Evolutionary conservation across 306 rosid genomes (phyloP).

Genomic region (Malus orientalis): DNA sequence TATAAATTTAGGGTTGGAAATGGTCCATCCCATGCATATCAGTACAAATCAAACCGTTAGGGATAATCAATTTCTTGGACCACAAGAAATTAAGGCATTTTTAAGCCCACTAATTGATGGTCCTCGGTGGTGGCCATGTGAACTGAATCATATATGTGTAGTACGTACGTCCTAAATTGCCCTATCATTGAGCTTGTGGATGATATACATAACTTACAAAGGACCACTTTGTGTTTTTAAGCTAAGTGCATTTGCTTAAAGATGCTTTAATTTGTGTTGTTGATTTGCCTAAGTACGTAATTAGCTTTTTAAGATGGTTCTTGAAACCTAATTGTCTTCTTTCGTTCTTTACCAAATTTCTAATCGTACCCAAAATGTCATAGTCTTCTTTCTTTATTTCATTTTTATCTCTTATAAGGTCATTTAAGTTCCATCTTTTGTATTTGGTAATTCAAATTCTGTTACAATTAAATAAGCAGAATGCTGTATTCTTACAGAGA

Average conservation of each 20-base stretch:
- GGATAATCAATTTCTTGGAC: conserved; percentile 50
- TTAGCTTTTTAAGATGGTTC: background rate
- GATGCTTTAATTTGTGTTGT: background rate
- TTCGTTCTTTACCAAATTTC: background rate
- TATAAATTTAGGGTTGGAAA: conserved; percentile 10
- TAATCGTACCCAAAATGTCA: background rate
- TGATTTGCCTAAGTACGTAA: background rate
- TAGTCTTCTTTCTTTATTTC: background rate
- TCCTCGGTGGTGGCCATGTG: conserved; percentile 48
- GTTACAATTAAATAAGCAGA: background rate
- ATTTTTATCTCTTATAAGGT: background rate
- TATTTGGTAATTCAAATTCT: background rate
- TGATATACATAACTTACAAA: background rate
- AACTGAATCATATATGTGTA: background rate
- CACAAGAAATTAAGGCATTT: conserved; percentile 32
- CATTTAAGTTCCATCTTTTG: background rate
- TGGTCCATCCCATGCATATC: conserved; percentile 27
- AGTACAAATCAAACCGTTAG: conserved; percentile 34
- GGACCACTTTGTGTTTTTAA: conserved; percentile 4
- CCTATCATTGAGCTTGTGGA: conserved; percentile 21
- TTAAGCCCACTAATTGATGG: conserved; percentile 24
- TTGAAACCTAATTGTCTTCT: background rate
- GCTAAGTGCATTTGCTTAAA: background rate
- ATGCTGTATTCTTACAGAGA: no score
- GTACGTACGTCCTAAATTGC: conserved; percentile 19